Evolutionary conservation across 2,329 filamentous ascomycete genomes (phyloP), one percentile per base, ranked within the genome.

Genomic region (Fusarium sororula): DNA sequence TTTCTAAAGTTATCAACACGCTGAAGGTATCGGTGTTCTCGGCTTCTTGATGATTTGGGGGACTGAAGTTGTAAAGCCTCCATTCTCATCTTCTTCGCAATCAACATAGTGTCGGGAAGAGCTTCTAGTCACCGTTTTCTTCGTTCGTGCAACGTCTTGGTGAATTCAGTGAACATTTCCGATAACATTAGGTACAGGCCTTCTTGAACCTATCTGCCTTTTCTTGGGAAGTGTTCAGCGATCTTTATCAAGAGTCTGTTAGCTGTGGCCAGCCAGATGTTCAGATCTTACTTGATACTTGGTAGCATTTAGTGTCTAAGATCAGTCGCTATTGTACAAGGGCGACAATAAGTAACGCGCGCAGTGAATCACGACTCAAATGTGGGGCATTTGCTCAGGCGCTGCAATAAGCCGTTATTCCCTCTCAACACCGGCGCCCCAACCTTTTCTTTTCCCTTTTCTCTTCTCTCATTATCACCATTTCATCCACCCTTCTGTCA

Each of bases 361-460:
- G n/a, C 15, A 24, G 15, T 11, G n/a, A 35, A 44, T 44, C 0
- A 12, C n/a, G 15, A 17, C 41, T 44, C n/a, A 18, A 12, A 24
- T 4, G 41, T 44, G 15, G 41, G 41, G 41, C 10, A 18, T 24
- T 18, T 18, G 7, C 6, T 35, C 32, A 15, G 15, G 41, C 0
- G 14, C 0, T 44, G 15, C 41, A 24, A 7, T 0, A 15, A 24
- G 15, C n/a, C 41, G 10, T 24, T 44, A 1, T 24, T 24, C 10
- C 15, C 41, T 44, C 41, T 18, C 4, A 1, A 12, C n/a, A 7
- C 17, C 15, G 1, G 0, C 6, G 15, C 6, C 5, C 7, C 42
- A 8, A 18, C 0, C 12, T 18, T 44, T 18, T 8, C 10, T 18
- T 24, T 44, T 24, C 4, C 15, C 2, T 2, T 24, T 44, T 12